A percentile compares a stretch with the other conserved stretches of the same genome.
These are phyloP conservation scores for Penicillium sp. DNA, from an alignment of 2,329 filamentous ascomycete genomes.

Conservation along the genomic window DNA sequence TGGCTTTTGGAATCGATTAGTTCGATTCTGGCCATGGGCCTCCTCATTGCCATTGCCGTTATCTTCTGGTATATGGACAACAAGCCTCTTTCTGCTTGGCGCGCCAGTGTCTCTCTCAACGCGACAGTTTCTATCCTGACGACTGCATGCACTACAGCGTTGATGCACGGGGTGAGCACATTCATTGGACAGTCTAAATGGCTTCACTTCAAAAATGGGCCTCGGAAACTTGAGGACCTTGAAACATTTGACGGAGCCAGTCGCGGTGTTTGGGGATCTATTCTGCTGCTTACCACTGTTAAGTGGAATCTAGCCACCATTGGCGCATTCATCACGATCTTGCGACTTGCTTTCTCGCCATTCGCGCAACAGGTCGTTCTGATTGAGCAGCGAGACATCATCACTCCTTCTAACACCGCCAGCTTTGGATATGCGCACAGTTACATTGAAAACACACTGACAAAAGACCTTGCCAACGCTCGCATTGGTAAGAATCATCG, in stretches of 20 bases:
- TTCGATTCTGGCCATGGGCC: constrained; percentile 7
- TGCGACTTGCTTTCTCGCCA: constrained; percentile 12
- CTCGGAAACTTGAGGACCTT: constrained; percentile 12
- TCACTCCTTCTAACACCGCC: background rate
- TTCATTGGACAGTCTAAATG: constrained; percentile 19
- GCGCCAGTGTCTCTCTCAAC: constrained; percentile 11
- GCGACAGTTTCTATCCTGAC: constrained; percentile 15
- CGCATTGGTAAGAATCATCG: constrained; percentile 9
- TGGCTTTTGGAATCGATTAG: constrained; percentile 14
- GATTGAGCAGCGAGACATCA: constrained; percentile 10
- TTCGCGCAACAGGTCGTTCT: constrained; percentile 17
- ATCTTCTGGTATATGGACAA: constrained; percentile 16
- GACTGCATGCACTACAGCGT: constrained; percentile 8
- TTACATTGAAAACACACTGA: background rate
- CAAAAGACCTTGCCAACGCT: background rate
- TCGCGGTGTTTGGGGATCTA: constrained; percentile 14
- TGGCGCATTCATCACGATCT: constrained; percentile 15
- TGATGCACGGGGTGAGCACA: constrained; percentile 14
- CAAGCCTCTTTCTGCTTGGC: constrained; percentile 14
- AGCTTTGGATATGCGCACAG: constrained; percentile 12
- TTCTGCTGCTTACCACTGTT: constrained; percentile 7
- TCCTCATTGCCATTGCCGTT: constrained; percentile 8
- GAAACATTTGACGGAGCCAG: constrained; percentile 17
- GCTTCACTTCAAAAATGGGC: constrained; percentile 12
- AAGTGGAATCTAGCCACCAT: constrained; percentile 15